Base-by-base conservation (phyloP, 2,329 filamentous ascomycete genomes). In the Claviceps capensis region DNA sequence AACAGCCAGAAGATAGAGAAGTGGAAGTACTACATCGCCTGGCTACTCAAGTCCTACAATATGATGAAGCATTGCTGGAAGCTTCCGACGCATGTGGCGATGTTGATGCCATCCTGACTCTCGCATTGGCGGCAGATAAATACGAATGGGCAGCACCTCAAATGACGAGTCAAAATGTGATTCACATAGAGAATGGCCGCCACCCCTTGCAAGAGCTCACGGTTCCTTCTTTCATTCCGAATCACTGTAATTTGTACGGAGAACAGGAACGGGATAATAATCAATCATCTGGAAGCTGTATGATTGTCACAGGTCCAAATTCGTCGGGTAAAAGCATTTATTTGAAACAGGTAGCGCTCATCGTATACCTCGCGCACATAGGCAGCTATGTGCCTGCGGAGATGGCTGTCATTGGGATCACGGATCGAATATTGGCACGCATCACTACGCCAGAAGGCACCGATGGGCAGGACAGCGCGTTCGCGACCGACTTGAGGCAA, bases 311-410 rank as follows among this genome's bases (percentile, higher is more conserved):
- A 0, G 93, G 93, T 0, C 90, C 93, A 4, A 98, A 98, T 60
- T 94, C 93, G 64, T 97, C 93, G 0, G 93, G 93, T 0, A 98
- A 98, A 67, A 97, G 89, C 59, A 81, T 97, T 0, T 97, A 95
- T 66, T 76, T 97, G 63, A 98, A 95, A 66, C 91, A 98, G 65
- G 80, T 88, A 36, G 93, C 90, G 4, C 71, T 96, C 48, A 93
- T 95, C 53, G 83, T 95, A 14, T 96, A 93, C 63, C 77, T 98
- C 66, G 88, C 93, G 0, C 93, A 98, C 62, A 79, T 95, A 50
- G 93, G 93, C 49, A 91, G 88, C 64, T 97, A 87, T 63, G 87
- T 98, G 1, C 91, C 93, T 1, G 91, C 90, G 1, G 75, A 82
- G 16, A 72, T 68, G 30, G 91, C 90, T 8, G 77, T 69, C 1